Percentiles rank a stretch among this genome's conserved stretches.
Conservation (phyloP, 176 grass and related monocot genomes). For the Secale cereale region DNA sequence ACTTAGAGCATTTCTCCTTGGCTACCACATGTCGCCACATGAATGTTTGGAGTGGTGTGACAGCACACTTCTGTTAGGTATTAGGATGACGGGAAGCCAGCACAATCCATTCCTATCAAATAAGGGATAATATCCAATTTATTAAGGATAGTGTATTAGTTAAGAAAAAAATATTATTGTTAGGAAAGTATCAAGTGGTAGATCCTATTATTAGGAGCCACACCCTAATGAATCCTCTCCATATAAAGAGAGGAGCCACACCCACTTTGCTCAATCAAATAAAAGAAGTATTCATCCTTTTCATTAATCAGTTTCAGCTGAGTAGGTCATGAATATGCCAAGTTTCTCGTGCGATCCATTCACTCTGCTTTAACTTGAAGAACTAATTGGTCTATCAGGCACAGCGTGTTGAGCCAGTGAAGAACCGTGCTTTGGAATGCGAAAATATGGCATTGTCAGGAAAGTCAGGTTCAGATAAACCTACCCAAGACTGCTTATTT, state of each 20-base stretch:
- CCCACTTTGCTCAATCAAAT: background rate
- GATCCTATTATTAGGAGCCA: background rate
- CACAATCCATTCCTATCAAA: background rate
- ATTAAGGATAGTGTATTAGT: background rate
- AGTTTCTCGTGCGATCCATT: slow-evolving; percentile 9
- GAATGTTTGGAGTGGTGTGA: background rate
- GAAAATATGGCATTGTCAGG: background rate
- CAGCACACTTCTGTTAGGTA: background rate
- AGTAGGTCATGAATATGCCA: background rate
- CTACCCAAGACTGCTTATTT: background rate
- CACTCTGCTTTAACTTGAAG: slow-evolving; percentile 4
- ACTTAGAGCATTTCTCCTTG: background rate
- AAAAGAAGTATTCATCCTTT: background rate
- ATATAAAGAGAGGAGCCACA: background rate
- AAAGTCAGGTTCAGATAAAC: slow-evolving; percentile 3
- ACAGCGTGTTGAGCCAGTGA: background rate
- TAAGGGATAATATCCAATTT: background rate
- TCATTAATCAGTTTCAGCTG: background rate
- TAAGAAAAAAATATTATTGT: background rate
- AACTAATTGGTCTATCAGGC: slow-evolving; percentile 6
- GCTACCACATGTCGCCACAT: background rate
- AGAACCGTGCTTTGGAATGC: background rate
- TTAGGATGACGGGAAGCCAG: background rate
- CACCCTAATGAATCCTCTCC: background rate
- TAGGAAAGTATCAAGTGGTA: background rate